Percentiles rank a stretch among this genome's conserved stretches.
Conservation (phyloP, 192 early-diverging fungal species). For the Ambispora gerdemannii region DNA sequence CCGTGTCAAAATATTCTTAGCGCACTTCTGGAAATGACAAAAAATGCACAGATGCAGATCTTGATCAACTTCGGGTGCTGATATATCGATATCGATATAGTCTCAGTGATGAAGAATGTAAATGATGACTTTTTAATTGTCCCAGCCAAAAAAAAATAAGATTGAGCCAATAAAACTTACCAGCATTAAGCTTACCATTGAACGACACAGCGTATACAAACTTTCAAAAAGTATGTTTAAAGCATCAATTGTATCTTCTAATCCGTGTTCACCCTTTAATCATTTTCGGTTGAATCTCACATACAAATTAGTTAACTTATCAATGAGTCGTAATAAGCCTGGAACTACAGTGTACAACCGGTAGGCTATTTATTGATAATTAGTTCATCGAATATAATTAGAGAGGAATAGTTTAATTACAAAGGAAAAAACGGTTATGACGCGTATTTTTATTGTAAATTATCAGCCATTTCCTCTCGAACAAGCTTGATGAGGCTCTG, state of each 20-base stretch:
- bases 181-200: slow-evolving; percentile 64
- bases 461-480: slow-evolving; percentile 80
- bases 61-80: slow-evolving; percentile 61
- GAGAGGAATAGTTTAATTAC: no score
- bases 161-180: not conserved
- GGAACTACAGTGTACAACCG: slow-evolving; percentile 98
- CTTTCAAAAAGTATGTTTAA: slow-evolving; percentile 96
- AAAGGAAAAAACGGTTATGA: no score
- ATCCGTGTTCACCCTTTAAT: slow-evolving; percentile 92
- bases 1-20: slow-evolving; percentile 92
- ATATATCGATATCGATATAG: slow-evolving; percentile 84
- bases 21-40: slow-evolving; percentile 90
- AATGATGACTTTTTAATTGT: no score
- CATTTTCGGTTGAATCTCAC: slow-evolving; percentile 96
- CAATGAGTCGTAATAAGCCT: slow-evolving; percentile 82
- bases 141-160: not conserved
- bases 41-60: slow-evolving; percentile 94
- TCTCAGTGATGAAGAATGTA: slow-evolving; percentile 95
- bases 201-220: slow-evolving; percentile 79
- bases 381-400: no score
- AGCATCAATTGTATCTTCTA: slow-evolving; percentile 79
- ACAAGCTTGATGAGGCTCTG: slow-evolving; percentile 95
- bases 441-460: no score
- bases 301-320: slow-evolving; percentile 98
- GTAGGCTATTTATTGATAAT: slow-evolving; percentile 73